phyloP scores from a whole-genome alignment of 2,329 filamentous ascomycete species.

The Fusarium sp. region DNA sequence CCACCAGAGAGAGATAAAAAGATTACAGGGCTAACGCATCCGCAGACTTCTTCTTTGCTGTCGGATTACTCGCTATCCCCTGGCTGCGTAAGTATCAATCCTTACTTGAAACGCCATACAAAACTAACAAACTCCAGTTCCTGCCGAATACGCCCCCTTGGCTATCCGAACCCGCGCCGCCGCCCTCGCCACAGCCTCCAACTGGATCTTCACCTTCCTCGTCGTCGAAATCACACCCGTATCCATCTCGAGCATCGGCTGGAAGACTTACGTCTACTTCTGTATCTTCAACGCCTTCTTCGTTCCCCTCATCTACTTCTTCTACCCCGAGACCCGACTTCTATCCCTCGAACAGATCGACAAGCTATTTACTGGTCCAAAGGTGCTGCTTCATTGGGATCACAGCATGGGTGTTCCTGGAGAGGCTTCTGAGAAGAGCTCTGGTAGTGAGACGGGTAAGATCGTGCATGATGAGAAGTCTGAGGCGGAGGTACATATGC shows the following conservation, averaged over 20 bases:
- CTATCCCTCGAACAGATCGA: conserved; percentile 63
- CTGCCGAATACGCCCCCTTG: conserved; percentile 57
- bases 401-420: conserved; percentile 49
- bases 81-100: conserved; percentile 47
- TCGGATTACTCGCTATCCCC: conserved; percentile 54
- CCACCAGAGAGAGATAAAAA: rapidly evolving
- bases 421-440: conserved; percentile 37
- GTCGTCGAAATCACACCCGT: conserved; percentile 55
- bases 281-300: conserved; percentile 52
- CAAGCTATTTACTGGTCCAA: conserved; percentile 50
- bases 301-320: conserved; percentile 59
- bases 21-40: background rate
- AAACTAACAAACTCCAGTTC: conserved; percentile 43
- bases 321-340: conserved; percentile 61
- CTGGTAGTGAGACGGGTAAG: conserved; percentile 28
- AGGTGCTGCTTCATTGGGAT: conserved; percentile 49
- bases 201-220: conserved; percentile 53
- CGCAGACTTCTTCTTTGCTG: conserved; percentile 54
- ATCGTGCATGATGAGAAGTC: conserved; percentile 39
- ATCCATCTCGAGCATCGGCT: conserved; percentile 52
- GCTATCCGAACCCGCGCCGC: conserved; percentile 54
- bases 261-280: conserved; percentile 54
- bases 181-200: conserved; percentile 53
- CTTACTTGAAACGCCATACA: too few relatives aligned
- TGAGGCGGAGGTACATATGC: conserved; percentile 16